Conservation (phyloP, 1,284 basidiomycete genomes). For the Mycosarcoma mackinlayi region DNA sequence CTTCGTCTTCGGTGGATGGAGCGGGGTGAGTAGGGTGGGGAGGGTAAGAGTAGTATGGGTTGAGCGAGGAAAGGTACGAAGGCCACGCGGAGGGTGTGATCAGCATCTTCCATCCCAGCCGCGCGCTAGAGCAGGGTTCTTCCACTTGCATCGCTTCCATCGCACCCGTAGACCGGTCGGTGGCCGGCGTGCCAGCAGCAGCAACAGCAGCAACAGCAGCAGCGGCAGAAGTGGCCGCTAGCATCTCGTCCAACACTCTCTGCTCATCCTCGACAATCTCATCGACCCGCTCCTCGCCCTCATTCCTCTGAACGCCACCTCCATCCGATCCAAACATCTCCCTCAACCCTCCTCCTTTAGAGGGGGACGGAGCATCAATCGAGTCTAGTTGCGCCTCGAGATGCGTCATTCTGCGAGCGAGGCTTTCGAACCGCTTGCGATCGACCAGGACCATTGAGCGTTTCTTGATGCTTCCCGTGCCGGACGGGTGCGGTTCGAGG, state of each 20-base stretch:
- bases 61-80: conserved; percentile 35
- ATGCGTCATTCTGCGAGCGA: conserved; percentile 54
- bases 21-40: neutral
- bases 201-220: too few relatives aligned
- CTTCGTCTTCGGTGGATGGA: conserved; percentile 11
- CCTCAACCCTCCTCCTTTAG: conserved; percentile 3
- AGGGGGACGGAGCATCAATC: conserved; percentile 2
- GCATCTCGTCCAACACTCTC: conserved; percentile 14
- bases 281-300: neutral
- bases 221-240: neutral
- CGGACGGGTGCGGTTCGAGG: conserved; percentile 50
- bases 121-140: too few relatives aligned
- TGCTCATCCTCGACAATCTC: conserved; percentile 2
- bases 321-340: conserved; percentile 15
- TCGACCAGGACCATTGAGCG: conserved; percentile 61
- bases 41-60: conserved; percentile 34
- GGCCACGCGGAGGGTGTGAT: conserved; percentile 23
- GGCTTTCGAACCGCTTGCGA: conserved; percentile 53
- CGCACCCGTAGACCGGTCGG: neutral
- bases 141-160: neutral
- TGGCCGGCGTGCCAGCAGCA: too few relatives aligned
- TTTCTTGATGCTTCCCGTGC: conserved; percentile 57
- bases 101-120: neutral
- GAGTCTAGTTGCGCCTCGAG: conserved; percentile 41
- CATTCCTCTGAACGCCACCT: too few relatives aligned